Evolutionary conservation across 768 basidiomycete species (phyloP).

Genomic region (Mycena crocata): DNA sequence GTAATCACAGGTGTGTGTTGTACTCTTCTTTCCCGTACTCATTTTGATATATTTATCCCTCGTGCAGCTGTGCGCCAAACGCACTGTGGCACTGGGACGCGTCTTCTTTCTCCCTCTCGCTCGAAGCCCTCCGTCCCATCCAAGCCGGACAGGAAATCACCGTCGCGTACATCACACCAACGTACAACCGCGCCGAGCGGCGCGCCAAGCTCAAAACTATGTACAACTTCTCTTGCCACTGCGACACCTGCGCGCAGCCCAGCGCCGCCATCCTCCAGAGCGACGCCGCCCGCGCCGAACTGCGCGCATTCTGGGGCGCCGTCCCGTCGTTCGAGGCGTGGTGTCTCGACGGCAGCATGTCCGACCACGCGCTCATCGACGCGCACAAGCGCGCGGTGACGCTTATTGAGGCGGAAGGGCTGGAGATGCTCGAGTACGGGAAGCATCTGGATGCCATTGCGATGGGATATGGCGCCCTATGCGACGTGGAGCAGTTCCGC

Average conservation of each 20-base stretch:
- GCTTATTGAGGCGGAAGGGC: conserved; percentile 47
- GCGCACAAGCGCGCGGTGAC: conserved; percentile 44
- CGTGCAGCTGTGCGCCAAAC: conserved; percentile 53
- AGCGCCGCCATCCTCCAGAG: conserved; percentile 31
- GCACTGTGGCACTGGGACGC: conserved; percentile 52
- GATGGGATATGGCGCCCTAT: conserved; percentile 55
- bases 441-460: conserved; percentile 53
- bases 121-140: conserved; percentile 50
- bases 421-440: conserved; percentile 41
- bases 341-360: conserved; percentile 42
- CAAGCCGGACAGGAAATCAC: conserved; percentile 51
- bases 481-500: conserved; percentile 49
- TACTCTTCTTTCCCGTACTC: neutral
- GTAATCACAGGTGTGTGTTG: conserved; percentile 54
- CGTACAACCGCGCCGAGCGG: conserved; percentile 34
- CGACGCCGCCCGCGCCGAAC: conserved; percentile 44
- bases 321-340: conserved; percentile 49
- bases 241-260: conserved; percentile 40
- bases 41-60: neutral
- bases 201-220: conserved; percentile 29
- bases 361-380: conserved; percentile 45
- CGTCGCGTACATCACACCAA: conserved; percentile 46
- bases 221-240: conserved; percentile 50
- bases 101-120: conserved; percentile 43
- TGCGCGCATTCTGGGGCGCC: conserved; percentile 41